A percentile compares a stretch with the other conserved stretches of the same genome.
phyloP scores from a whole-genome alignment of 768 basidiomycete genomes.

The Russula compacta region DNA sequence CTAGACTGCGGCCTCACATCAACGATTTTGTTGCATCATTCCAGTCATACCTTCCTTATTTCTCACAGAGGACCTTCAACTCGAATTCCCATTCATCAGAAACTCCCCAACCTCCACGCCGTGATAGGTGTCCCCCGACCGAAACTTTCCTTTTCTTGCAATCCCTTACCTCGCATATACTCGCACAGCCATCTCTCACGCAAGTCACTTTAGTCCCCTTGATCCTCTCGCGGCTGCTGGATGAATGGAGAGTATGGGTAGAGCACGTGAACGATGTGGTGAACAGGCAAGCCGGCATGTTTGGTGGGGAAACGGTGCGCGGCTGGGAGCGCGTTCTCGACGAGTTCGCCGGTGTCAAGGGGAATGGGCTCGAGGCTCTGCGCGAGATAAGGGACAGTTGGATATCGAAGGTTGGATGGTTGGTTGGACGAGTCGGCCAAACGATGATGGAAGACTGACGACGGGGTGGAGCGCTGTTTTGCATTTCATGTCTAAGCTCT shows the following conservation, averaged over 20 bases:
- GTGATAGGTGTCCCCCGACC: constrained; percentile 58
- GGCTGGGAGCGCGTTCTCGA: constrained; percentile 66
- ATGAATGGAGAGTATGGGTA: constrained; percentile 78
- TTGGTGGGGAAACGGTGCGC: constrained; percentile 58
- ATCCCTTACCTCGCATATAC: constrained; percentile 55
- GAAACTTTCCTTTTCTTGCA: constrained; percentile 70
- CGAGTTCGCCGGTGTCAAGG: constrained; percentile 48
- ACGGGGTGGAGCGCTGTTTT: constrained; percentile 2
- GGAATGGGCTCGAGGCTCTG: constrained; percentile 35
- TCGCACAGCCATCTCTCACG: constrained; percentile 58
- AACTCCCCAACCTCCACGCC: constrained; percentile 41
- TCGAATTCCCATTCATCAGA: constrained; percentile 22
- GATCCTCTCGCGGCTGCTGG: constrained; percentile 52
- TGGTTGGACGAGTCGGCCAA: constrained; percentile 40
- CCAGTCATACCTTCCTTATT: constrained; percentile 79
- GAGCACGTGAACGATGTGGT: constrained; percentile 58
- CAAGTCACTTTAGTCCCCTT: constrained; percentile 48
- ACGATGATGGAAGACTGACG: constrained; percentile 30
- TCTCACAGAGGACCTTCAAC: constrained; percentile 42
- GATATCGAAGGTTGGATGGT: constrained; percentile 72
- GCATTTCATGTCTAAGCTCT: constrained; percentile 5
- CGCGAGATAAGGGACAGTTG: constrained; percentile 50
- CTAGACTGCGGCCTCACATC: constrained; percentile 65
- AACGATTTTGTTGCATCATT: constrained; percentile 69
- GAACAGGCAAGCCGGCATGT: constrained; percentile 71